Conservation (phyloP, 2,329 filamentous ascomycete genomes). For the Teratosphaeria viscida region DNA sequence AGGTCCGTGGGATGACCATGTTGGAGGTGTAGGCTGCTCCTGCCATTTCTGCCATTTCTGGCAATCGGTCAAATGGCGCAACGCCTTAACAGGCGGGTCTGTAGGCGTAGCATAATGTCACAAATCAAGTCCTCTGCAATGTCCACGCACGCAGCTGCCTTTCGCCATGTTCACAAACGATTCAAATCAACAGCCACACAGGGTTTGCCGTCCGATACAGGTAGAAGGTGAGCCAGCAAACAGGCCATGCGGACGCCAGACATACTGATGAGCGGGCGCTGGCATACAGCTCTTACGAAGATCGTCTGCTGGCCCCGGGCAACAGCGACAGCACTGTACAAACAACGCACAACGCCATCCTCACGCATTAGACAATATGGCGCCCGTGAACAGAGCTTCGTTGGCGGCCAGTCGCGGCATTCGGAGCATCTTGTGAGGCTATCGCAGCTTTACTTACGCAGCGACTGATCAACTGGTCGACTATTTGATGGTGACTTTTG, state of each 20-base stretch:
- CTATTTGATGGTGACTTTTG: no score
- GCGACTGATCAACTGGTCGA: no score
- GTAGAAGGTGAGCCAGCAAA: no score
- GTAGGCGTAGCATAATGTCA: neutral
- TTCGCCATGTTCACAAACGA: constrained; percentile 12
- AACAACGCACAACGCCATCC: neutral
- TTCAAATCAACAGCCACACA: neutral
- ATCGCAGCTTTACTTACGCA: no score
- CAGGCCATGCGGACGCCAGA: no score
- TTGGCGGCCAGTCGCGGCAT: no score
- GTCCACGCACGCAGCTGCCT: constrained; percentile 22
- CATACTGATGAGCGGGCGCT: no score
- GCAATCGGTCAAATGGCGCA: constrained; percentile 40
- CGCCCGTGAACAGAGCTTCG: neutral
- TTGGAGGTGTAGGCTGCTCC: constrained; percentile 48
- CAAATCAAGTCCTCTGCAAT: neutral
- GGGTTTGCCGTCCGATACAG: no score
- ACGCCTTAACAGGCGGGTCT: constrained; percentile 24
- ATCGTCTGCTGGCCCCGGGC: neutral
- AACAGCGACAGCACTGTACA: neutral
- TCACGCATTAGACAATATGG: neutral
- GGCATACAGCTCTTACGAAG: neutral
- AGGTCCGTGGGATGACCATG: constrained; percentile 37
- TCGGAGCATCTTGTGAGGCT: no score
- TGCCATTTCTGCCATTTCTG: constrained; percentile 47